Percentiles rank a stretch among this genome's conserved stretches.
Evolutionary conservation across 2,329 filamentous ascomycete genomes (phyloP).

Genomic region (Xylaria digitata): DNA sequence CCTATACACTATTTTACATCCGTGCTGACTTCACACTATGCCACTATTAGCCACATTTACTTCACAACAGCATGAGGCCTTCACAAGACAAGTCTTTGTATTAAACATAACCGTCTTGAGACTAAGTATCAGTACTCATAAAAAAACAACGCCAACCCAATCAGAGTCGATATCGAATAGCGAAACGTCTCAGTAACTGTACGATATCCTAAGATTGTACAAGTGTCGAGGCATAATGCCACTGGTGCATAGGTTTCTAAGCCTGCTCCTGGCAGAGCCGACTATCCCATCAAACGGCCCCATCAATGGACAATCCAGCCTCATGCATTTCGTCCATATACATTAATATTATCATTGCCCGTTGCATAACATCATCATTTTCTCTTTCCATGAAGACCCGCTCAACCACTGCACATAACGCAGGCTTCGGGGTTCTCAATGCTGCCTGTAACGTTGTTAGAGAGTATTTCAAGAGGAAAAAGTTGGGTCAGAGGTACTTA

Average conservation of each 20-base stretch:
- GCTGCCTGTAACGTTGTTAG: constrained; percentile 70
- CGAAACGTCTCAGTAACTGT: constrained; percentile 5
- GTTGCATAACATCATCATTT: constrained; percentile 43
- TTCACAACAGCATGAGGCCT: not conserved
- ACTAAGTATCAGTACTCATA: constrained; percentile 3
- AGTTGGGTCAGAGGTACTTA: constrained; percentile 58
- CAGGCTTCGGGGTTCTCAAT: constrained; percentile 97
- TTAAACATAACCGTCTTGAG: not conserved
- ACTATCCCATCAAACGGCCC: not conserved
- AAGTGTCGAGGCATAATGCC: constrained; percentile 4
- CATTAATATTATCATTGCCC: constrained; percentile 41
- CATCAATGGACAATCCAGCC: constrained; percentile 11
- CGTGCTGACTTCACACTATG: too few relatives aligned
- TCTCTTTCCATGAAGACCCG: constrained; percentile 14
- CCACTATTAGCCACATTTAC: not conserved
- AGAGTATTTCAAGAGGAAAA: not conserved
- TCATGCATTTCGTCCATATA: constrained; percentile 27
- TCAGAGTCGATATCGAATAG: not conserved
- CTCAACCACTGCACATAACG: constrained; percentile 94
- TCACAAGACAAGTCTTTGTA: not conserved
- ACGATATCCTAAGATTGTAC: constrained; percentile 15
- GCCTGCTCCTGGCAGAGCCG: not conserved
- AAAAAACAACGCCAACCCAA: constrained; percentile 28
- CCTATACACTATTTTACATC: not conserved
- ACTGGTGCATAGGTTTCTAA: not conserved